Evolutionary conservation across 1,284 basidiomycete genomes (phyloP).

Genomic region (Fomitiporia mediterranea): DNA sequence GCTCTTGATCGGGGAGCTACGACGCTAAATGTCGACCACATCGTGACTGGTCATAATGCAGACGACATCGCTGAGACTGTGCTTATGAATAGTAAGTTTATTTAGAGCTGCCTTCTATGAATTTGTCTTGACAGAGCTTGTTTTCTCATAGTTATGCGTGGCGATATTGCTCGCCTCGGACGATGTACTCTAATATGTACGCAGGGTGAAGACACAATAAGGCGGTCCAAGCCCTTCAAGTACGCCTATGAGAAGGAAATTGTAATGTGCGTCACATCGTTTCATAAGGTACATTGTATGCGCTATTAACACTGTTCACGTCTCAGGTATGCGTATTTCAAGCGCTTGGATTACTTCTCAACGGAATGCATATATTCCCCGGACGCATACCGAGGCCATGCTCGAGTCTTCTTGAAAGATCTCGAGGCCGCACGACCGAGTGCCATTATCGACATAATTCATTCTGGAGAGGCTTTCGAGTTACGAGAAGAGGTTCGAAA

Average conservation of each 20-base stretch:
- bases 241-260: conserved; percentile 99
- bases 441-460: conserved; percentile 96
- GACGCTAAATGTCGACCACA: conserved; percentile 89
- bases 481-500: conserved; percentile 75
- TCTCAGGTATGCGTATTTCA: conserved; percentile 95
- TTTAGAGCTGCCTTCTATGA: not conserved
- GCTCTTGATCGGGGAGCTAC: conserved; percentile 94
- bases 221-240: conserved; percentile 97
- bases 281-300: not conserved
- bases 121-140: not conserved
- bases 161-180: conserved; percentile 91
- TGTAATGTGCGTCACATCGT: conserved; percentile 71
- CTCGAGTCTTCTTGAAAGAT: conserved; percentile 91
- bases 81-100: conserved; percentile 90
- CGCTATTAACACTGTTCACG: conserved; percentile 13
- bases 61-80: conserved; percentile 99
- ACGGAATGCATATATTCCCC: conserved; percentile 99
- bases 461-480: conserved; percentile 89
- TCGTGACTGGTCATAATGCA: conserved; percentile 98
- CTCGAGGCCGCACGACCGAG: conserved; percentile 91
- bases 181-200: conserved; percentile 94
- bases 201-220: conserved; percentile 91
- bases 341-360: conserved; percentile 97
- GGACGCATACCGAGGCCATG: conserved; percentile 96
- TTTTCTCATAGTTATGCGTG: conserved; percentile 77